phyloP scores from a whole-genome alignment of 129 eudicot genomes.

The Centaurea solstitialis region DNA sequence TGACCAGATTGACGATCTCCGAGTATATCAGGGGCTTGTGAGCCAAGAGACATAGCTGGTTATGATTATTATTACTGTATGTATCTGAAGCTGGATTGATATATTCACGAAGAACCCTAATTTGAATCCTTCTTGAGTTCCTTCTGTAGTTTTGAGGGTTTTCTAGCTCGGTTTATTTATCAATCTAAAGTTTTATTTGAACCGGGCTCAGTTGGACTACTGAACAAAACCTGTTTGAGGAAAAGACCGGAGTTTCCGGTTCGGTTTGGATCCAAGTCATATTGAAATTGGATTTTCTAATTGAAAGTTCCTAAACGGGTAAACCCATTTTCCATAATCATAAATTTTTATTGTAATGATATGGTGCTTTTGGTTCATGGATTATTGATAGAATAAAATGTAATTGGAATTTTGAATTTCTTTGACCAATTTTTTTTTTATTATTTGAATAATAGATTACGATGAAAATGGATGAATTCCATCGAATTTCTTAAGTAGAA shows the following conservation, averaged over 20 bases:
- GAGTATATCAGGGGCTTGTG: conserved; percentile 63
- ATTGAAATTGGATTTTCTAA: too few species aligned
- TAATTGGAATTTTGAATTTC: too few species aligned
- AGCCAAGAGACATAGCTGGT: conserved; percentile 52
- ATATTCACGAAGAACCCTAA: conserved; percentile 31
- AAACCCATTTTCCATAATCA: too few species aligned
- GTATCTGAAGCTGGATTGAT: conserved; percentile 2
- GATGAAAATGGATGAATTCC: too few species aligned
- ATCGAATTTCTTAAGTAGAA: too few species aligned
- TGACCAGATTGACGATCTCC: conserved; percentile 99
- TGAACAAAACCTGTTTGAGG: neutral
- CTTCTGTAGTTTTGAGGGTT: conserved; percentile 17
- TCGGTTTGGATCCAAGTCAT: neutral
- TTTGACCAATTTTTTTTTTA: too few species aligned
- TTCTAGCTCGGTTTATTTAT: conserved; percentile 25
- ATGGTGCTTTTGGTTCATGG: too few species aligned
- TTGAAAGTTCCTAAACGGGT: too few species aligned
- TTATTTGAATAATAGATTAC: too few species aligned
- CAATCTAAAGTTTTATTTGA: neutral
- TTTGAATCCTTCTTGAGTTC: neutral
- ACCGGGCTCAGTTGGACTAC: conserved; percentile 11
- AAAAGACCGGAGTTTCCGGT: neutral
- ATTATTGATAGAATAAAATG: too few species aligned
- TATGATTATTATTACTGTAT: conserved; percentile 2
- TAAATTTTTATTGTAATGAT: too few species aligned